Percentiles rank a stretch among this genome's conserved stretches.
Conservation (phyloP, 352 stramenopile genomes). For the Pythium monospermum region DNA sequence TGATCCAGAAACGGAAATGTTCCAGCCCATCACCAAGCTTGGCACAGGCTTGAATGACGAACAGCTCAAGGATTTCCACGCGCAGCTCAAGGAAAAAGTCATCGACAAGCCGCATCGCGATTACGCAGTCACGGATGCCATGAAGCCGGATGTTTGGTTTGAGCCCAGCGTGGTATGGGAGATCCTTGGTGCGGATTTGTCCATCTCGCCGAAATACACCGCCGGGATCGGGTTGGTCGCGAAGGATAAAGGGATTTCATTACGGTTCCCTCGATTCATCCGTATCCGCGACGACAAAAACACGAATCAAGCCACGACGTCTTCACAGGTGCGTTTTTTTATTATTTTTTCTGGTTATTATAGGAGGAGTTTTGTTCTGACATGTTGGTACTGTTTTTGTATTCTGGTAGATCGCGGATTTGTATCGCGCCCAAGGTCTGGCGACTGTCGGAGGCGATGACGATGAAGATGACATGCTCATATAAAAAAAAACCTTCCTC, state of each 20-base stretch:
- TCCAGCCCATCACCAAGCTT: conserved; percentile 98
- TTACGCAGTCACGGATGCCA: conserved; percentile 89
- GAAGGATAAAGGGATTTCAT: conserved; percentile 93
- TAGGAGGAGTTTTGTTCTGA: background rate
- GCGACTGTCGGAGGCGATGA: conserved; percentile 50
- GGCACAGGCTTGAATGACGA: conserved; percentile 99
- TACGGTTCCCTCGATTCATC: conserved; percentile 99
- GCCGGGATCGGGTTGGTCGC: conserved; percentile 90
- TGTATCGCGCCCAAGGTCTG: conserved; percentile 78
- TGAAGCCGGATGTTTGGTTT: conserved; percentile 95
- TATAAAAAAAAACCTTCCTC: conserved; percentile 39
- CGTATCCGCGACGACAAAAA: conserved; percentile 97
- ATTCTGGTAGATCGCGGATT: conserved; percentile 60
- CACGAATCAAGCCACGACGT: conserved; percentile 93
- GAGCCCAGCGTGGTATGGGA: conserved; percentile 97
- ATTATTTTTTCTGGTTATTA: background rate
- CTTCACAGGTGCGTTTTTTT: conserved; percentile 86
- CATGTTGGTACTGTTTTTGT: conserved; percentile 3
- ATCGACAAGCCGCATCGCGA: conserved; percentile 85
- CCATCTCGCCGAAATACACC: conserved; percentile 97
- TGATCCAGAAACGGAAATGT: conserved; percentile 96
- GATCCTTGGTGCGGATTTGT: conserved; percentile 97
- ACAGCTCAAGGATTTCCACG: conserved; percentile 89
- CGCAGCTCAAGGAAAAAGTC: conserved; percentile 78
- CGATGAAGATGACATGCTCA: conserved; percentile 76